Evolutionary conservation across 352 stramenopile genomes (phyloP).

Genomic region (Pythium utonaiense): DNA sequence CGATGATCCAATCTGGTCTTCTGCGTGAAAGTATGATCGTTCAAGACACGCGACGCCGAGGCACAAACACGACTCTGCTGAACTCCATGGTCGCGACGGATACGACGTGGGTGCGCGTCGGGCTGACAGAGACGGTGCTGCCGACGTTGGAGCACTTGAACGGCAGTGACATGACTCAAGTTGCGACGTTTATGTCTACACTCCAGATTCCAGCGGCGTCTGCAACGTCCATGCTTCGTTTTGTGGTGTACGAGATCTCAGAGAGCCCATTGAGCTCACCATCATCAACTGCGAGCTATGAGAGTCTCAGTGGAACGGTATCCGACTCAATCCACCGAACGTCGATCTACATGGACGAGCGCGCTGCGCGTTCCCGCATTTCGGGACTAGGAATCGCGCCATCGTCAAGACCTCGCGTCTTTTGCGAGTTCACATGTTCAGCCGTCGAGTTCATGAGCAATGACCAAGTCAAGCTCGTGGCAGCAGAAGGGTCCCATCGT

Average conservation of each 20-base stretch:
- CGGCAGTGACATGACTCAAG: slow-evolving; percentile 28
- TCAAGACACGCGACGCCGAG: slow-evolving; percentile 21
- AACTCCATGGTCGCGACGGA: slow-evolving; percentile 46
- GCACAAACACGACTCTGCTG: slow-evolving; percentile 15
- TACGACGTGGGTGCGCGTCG: slow-evolving; percentile 60
- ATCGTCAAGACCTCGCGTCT: slow-evolving; percentile 57
- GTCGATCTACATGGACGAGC: slow-evolving; percentile 48
- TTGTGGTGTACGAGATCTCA: slow-evolving; percentile 81
- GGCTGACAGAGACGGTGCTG: slow-evolving; percentile 75
- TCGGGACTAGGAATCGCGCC: slow-evolving; percentile 58
- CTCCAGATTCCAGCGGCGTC: slow-evolving; percentile 72
- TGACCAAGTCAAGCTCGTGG: slow-evolving; percentile 58
- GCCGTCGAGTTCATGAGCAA: slow-evolving; percentile 49
- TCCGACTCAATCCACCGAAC: slow-evolving; percentile 4
- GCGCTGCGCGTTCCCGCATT: slow-evolving; percentile 45
- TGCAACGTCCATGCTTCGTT: slow-evolving; percentile 61
- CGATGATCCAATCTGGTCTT: slow-evolving; percentile 65
- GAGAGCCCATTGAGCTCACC: slow-evolving; percentile 32
- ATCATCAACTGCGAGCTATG: slow-evolving; percentile 10
- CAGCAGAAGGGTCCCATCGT: slow-evolving; percentile 52
- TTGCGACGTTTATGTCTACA: slow-evolving; percentile 75
- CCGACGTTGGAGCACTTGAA: slow-evolving; percentile 45
- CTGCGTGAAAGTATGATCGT: slow-evolving; percentile 62
- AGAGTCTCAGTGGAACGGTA: slow-evolving; percentile 4
- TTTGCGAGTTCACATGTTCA: slow-evolving; percentile 78